Conservation (phyloP, 2,329 filamentous ascomycete genomes). For the Zelopaecilomyces penicillatus region DNA sequence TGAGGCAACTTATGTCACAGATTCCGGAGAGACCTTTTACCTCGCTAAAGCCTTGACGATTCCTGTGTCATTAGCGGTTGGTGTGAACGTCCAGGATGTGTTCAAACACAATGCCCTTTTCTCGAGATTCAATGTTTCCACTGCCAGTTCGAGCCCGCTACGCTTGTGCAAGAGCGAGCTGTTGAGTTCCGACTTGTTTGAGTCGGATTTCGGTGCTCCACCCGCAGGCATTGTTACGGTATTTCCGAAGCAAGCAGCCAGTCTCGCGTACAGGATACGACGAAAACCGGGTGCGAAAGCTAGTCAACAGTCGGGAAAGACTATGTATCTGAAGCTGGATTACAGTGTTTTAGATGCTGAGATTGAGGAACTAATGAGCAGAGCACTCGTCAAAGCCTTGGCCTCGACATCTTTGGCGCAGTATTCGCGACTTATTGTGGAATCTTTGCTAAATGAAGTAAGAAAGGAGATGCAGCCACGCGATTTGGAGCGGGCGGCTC, state of each 20-base stretch:
- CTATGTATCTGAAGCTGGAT: slow-evolving; percentile 60
- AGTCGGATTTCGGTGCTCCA: slow-evolving; percentile 50
- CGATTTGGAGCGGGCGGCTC: slow-evolving; percentile 47
- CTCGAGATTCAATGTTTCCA: slow-evolving; percentile 85
- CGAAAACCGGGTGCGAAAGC: slow-evolving; percentile 39
- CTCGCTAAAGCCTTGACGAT: slow-evolving; percentile 48
- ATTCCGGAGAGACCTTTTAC: slow-evolving; percentile 40
- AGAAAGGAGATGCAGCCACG: slow-evolving; percentile 35
- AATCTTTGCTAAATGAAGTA: slow-evolving; percentile 36
- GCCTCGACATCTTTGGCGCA: slow-evolving; percentile 31
- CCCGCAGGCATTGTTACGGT: slow-evolving; percentile 51
- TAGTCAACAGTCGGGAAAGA: slow-evolving; percentile 25
- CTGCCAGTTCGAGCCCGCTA: slow-evolving; percentile 66
- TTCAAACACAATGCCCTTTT: slow-evolving; percentile 79
- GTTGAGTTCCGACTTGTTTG: slow-evolving; percentile 56
- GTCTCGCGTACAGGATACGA: slow-evolving; percentile 69
- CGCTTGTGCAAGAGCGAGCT: slow-evolving; percentile 65
- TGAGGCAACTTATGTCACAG: slow-evolving; percentile 67
- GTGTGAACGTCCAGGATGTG: slow-evolving; percentile 93
- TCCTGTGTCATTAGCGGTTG: slow-evolving; percentile 69
- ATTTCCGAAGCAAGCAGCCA: slow-evolving; percentile 74
- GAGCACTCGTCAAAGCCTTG: slow-evolving; percentile 33
- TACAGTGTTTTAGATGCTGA: slow-evolving; percentile 74
- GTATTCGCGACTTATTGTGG: slow-evolving; percentile 39
- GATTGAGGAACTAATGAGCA: slow-evolving; percentile 44